phyloP scores from a whole-genome alignment of 441 rosid genomes.

The Euphorbia corollata region DNA sequence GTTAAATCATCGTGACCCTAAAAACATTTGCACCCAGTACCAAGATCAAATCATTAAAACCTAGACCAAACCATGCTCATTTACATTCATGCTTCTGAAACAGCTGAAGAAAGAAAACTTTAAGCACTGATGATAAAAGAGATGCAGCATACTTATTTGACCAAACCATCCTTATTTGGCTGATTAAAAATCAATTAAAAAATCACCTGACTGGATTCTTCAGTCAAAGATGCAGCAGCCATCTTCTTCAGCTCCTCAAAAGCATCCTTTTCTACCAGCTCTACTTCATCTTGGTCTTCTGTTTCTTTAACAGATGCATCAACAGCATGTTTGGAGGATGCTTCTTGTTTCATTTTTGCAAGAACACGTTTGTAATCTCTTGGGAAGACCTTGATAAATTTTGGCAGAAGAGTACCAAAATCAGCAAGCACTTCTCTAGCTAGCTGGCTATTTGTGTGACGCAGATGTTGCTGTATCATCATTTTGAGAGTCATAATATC shows the following conservation, averaged over 20 bases:
- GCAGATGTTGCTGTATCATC: constrained; percentile 99
- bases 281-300: constrained; percentile 53
- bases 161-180: no score
- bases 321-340: constrained; percentile 36
- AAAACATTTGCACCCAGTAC: neutral
- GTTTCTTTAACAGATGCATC: constrained; percentile 42
- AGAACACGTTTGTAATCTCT: constrained; percentile 94
- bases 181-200: neutral
- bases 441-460: constrained; percentile 82
- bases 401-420: constrained; percentile 67
- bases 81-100: neutral
- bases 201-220: constrained; percentile 35
- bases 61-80: neutral
- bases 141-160: no score
- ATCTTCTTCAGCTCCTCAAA: constrained; percentile 87
- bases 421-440: constrained; percentile 84
- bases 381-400: constrained; percentile 90
- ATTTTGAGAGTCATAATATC: constrained; percentile 76
- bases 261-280: constrained; percentile 60
- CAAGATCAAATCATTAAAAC: neutral
- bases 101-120: neutral
- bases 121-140: neutral
- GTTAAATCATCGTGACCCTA: neutral
- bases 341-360: constrained; percentile 60
- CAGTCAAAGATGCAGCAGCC: constrained; percentile 57